Evolutionary conservation across 225 moss, liverwort and hornwort species (phyloP).

Genomic region (Pseudisothecium myosuroides): DNA sequence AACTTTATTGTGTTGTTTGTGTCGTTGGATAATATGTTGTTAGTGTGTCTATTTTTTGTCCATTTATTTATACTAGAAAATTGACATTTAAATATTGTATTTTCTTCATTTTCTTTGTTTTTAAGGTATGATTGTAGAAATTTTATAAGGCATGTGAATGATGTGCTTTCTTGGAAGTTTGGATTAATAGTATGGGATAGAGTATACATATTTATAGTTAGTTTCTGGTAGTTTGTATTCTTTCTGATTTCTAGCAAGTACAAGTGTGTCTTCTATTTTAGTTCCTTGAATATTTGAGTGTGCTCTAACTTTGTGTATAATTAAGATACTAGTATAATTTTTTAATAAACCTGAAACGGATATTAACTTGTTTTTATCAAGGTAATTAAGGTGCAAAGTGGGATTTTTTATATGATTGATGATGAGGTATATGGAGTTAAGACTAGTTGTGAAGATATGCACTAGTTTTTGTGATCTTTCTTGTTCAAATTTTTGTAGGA

Average conservation of each 20-base stretch:
- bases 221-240: rapidly evolving
- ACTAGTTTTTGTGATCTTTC: not conserved
- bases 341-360: not conserved
- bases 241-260: rapidly evolving
- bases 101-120: not conserved
- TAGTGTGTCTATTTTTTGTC: too few species aligned
- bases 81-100: not conserved
- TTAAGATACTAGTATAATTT: not conserved
- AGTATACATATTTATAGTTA: not conserved
- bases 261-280: not conserved
- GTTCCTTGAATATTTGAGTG: not conserved
- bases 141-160: not conserved
- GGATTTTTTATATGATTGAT: not conserved
- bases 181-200: not conserved
- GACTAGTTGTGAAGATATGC: not conserved
- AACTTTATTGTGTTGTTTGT: not conserved
- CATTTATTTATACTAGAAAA: not conserved
- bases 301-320: not conserved
- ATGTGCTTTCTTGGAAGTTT: not conserved
- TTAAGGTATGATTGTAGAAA: not conserved
- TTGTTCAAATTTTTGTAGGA: not conserved
- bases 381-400: rapidly evolving
- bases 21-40: not conserved
- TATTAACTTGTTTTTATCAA: not conserved
- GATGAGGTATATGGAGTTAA: not conserved